Evolutionary conservation across 768 basidiomycete genomes (phyloP).

Genomic region (Leccinum disarticulatum): DNA sequence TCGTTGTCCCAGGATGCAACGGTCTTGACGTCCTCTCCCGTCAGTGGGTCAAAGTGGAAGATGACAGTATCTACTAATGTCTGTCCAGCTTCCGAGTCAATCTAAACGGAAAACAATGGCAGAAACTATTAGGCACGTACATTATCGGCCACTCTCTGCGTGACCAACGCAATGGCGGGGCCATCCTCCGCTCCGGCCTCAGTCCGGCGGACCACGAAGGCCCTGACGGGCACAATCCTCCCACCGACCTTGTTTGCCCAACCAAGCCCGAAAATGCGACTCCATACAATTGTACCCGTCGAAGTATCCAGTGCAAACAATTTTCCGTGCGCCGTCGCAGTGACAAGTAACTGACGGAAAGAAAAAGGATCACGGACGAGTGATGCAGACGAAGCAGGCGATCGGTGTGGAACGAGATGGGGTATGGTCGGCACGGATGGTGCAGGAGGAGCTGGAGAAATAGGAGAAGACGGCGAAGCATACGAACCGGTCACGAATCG

Average conservation of each 20-base stretch:
- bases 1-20: conserved; percentile 15
- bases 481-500: conserved; percentile 75
- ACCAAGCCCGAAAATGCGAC: conserved; percentile 69
- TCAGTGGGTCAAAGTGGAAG: conserved; percentile 78
- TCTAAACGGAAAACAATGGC: background rate
- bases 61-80: conserved; percentile 66
- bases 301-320: conserved; percentile 81
- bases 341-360: conserved; percentile 80
- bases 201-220: conserved; percentile 48
- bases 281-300: conserved; percentile 79
- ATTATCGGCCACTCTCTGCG: conserved; percentile 61
- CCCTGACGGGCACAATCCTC: conserved; percentile 53
- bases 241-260: conserved; percentile 62
- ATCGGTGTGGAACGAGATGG: conserved; percentile 16
- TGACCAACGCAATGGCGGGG: conserved; percentile 54
- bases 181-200: conserved; percentile 25
- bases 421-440: conserved; percentile 18
- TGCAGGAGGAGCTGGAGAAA: conserved; percentile 21
- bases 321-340: conserved; percentile 69
- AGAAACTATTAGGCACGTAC: conserved; percentile 38
- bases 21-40: conserved; percentile 57
- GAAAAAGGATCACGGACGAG: conserved; percentile 79
- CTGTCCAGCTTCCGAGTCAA: conserved; percentile 36
- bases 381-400: conserved; percentile 34
- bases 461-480: conserved; percentile 43